Conservation (phyloP, 108 stramenopile genomes). For the Nitzschia inconspicua region DNA sequence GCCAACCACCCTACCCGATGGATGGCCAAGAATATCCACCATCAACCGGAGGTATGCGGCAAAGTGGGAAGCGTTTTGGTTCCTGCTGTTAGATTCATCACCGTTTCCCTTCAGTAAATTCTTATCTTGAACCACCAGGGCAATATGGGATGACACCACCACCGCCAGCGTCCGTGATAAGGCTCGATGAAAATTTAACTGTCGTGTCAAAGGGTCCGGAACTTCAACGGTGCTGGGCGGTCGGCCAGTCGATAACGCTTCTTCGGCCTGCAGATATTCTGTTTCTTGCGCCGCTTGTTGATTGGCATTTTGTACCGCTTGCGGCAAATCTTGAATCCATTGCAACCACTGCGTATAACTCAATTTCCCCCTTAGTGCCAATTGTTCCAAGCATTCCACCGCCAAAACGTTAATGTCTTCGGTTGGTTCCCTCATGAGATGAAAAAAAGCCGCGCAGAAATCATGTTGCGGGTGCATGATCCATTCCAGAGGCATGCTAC, state of each 20-base stretch:
- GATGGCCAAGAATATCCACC: constrained; percentile 77
- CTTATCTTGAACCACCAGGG: constrained; percentile 70
- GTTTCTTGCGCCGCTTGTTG: constrained; percentile 32
- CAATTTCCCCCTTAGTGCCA: constrained; percentile 68
- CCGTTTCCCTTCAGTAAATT: constrained; percentile 41
- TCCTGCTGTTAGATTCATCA: constrained; percentile 35
- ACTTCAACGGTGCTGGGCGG: constrained; percentile 26
- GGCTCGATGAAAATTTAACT: constrained; percentile 68
- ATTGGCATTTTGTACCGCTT: constrained; percentile 65
- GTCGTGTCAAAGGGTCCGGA: constrained; percentile 41
- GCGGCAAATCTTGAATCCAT: constrained; percentile 62
- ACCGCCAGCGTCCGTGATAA: constrained; percentile 66
- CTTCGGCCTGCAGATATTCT: constrained; percentile 30
- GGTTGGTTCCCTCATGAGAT: constrained; percentile 69
- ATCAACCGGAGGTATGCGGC: constrained; percentile 54
- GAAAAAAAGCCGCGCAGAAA: constrained; percentile 66
- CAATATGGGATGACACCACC: constrained; percentile 63
- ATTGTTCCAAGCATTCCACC: constrained; percentile 66
- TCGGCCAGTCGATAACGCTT: constrained; percentile 12
- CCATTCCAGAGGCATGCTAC: constrained; percentile 84
- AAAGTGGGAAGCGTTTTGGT: constrained; percentile 31
- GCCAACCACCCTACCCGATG: constrained; percentile 64
- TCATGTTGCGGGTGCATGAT: constrained; percentile 51
- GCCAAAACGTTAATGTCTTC: constrained; percentile 60
- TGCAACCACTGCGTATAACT: constrained; percentile 64